phyloP scores from a whole-genome alignment of 2,329 filamentous ascomycete genomes.

The Ramularia endophylla region DNA sequence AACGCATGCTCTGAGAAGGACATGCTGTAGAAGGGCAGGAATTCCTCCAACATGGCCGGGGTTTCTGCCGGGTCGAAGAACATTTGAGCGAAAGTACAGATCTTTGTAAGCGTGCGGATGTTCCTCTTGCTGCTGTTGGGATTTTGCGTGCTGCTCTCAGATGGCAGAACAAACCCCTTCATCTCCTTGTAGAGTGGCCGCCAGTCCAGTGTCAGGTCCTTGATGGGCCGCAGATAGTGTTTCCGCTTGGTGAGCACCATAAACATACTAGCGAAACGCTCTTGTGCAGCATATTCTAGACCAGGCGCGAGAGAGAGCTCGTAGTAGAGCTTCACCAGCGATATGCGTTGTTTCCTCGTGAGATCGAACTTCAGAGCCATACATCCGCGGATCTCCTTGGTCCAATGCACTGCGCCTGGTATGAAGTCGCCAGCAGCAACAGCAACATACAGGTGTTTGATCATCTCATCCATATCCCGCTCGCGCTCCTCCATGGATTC shows the following conservation, averaged over 20 bases:
- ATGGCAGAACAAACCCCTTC: conserved; percentile 81
- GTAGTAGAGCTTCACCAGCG: conserved; percentile 86
- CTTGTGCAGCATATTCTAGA: conserved; percentile 71
- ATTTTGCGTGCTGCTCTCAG: conserved; percentile 65
- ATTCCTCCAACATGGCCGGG: conserved; percentile 57
- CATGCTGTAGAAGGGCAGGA: conserved; percentile 68
- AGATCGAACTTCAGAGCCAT: conserved; percentile 96
- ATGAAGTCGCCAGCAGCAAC: conserved; percentile 90
- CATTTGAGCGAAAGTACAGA: conserved; percentile 82
- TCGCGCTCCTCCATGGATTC: conserved; percentile 76
- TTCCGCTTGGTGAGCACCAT: conserved; percentile 96
- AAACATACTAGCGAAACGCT: conserved; percentile 96
- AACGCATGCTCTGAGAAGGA: conserved; percentile 90
- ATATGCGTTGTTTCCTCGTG: conserved; percentile 73
- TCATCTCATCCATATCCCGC: conserved; percentile 73
- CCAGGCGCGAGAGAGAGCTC: conserved; percentile 87
- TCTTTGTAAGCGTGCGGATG: conserved; percentile 71
- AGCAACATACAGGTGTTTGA: conserved; percentile 89
- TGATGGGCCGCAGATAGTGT: conserved; percentile 85
- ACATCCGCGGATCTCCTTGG: conserved; percentile 91
- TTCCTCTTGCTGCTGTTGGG: conserved; percentile 52
- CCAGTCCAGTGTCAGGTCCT: conserved; percentile 92
- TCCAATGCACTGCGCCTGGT: conserved; percentile 93
- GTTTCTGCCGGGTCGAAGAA: conserved; percentile 90
- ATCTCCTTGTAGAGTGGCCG: conserved; percentile 86